Percentiles rank a stretch among this genome's conserved stretches.
Evolutionary conservation across 495 filamentous ascomycete genomes (phyloP).

Genomic region (Coniosporium apollinis): DNA sequence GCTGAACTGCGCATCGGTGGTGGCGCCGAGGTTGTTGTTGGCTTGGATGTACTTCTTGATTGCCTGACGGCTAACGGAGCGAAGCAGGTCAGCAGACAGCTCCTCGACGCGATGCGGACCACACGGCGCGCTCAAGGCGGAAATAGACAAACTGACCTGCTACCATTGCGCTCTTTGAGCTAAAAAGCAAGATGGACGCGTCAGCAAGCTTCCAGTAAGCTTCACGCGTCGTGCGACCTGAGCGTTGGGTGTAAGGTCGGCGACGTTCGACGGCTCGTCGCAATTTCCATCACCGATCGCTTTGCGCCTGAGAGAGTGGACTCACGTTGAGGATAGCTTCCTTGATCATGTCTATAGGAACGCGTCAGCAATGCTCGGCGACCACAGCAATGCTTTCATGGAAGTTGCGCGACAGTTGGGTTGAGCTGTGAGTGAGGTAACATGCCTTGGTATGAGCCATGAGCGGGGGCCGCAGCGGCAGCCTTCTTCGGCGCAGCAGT

Average conservation of each 20-base stretch:
- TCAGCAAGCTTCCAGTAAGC: conserved; percentile 28
- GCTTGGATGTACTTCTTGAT: conserved; percentile 96
- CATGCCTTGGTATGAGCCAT: conserved; percentile 40
- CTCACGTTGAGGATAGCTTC: conserved; percentile 49
- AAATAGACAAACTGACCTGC: conserved; percentile 33
- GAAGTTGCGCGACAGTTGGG: conserved; percentile 8
- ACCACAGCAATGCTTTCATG: conserved; percentile 11
- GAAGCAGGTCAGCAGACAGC: conserved; percentile 25
- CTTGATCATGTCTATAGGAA: conserved; percentile 44
- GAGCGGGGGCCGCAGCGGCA: conserved; percentile 26
- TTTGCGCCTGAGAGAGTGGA: conserved; percentile 24
- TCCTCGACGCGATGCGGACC: conserved; percentile 9
- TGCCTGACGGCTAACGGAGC: conserved; percentile 57
- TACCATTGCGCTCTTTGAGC: conserved; percentile 51
- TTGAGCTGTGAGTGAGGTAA: conserved; percentile 2
- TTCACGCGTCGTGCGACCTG: neutral
- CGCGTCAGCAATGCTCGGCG: conserved; percentile 26
- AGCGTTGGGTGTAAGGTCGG: conserved; percentile 4
- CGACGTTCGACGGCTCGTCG: conserved; percentile 13
- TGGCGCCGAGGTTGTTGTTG: conserved; percentile 73
- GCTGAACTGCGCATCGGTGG: conserved; percentile 61
- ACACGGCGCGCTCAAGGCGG: conserved; percentile 11
- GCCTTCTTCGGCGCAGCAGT: conserved; percentile 34
- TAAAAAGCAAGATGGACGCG: conserved; percentile 23
- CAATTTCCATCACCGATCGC: conserved; percentile 23